A percentile compares a stretch with the other conserved stretches of the same genome.
Conservation (phyloP, 2,329 filamentous ascomycete genomes). For the Aspergillus persii region DNA sequence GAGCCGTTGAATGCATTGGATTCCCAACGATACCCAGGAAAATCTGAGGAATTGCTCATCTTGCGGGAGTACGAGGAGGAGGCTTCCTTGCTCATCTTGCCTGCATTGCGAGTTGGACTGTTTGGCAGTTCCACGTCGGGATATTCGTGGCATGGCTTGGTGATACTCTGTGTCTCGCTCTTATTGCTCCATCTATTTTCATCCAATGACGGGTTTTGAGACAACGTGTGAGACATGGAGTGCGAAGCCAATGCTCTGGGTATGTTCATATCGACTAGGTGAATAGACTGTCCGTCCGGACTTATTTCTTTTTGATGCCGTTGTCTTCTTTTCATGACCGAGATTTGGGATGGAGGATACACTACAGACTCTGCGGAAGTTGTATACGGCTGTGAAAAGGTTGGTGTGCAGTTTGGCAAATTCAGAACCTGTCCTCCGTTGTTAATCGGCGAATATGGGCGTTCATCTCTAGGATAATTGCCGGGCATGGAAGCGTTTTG, state of each 20-base stretch:
- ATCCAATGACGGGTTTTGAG: conserved; percentile 22
- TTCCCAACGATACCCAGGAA: conserved; percentile 6
- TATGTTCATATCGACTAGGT: conserved; percentile 30
- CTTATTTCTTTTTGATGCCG: conserved; percentile 11
- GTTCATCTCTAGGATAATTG: background rate
- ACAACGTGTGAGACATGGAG: conserved; percentile 18
- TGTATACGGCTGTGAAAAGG: conserved; percentile 4
- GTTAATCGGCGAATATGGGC: background rate
- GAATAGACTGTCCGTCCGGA: conserved; percentile 21
- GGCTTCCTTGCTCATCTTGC: background rate
- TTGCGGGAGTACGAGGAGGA: conserved; percentile 30
- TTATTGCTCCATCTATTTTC: conserved; percentile 17
- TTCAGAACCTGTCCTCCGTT: background rate
- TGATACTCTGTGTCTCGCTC: conserved; percentile 8
- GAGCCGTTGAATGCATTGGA: background rate
- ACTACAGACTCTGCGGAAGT: conserved; percentile 17
- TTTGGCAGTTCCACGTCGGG: background rate
- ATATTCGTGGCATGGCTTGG: conserved; percentile 6
- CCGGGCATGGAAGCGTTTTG: background rate
- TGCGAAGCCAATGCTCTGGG: conserved; percentile 25
- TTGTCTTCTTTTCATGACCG: conserved; percentile 25
- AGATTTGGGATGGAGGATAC: conserved; percentile 15
- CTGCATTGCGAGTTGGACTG: background rate
- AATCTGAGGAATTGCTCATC: conserved; percentile 14
- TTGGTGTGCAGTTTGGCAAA: conserved; percentile 10